Base-by-base conservation (phyloP, 495 filamentous ascomycete genomes). In the Neurospora sp. region DNA sequence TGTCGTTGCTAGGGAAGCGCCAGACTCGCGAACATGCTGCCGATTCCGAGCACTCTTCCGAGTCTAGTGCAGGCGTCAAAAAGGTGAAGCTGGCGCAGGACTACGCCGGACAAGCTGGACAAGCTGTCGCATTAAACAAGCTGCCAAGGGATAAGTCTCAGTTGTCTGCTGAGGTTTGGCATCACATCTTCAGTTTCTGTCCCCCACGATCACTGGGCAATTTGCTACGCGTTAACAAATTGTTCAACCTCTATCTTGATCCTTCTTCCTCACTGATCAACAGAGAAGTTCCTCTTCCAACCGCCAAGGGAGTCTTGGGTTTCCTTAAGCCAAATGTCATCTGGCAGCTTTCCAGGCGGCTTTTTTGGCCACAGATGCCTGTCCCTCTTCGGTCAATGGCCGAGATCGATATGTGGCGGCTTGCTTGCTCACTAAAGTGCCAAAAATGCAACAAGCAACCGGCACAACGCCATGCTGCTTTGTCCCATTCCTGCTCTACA, bases 371-470 rank as follows among this genome's bases (percentile, higher is more conserved):
- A 4, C 83, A 84, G 45, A 86, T 89, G 82, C 90, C 90, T 69
- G 77, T 80, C 69, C 89, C 90, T 40, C 82, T 91, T n/a, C 76
- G 73, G 39, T 84, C 82, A 17, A 85, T 82, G 62, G 84, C 85
- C 39, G 90, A 92, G 75, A 81, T 89, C 34, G 84, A 87, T 34
- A 91, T 92, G 89, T 91, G 89, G 87, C 86, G 84, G 71, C 78
- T 92, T 43, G 82, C 85, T 40, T 85, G 85, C 76, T 83, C 84
- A 9, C 79, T 74, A 11, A 78, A 54, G n/a, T 92, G 90, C 78
- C 85, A 90, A 75, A 84, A 85, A 71, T 91, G 90, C 77, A 78
- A 75, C 7, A 85, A 81, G 72, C 31, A 66, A 66, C 54, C 54
- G 7, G 13, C n/a, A n/a, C 42, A 45, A 45, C 21, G 42, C 19